Evolutionary conservation across 2,329 filamentous ascomycete genomes (phyloP).

Genomic region (Ophiostoma australiae): DNA sequence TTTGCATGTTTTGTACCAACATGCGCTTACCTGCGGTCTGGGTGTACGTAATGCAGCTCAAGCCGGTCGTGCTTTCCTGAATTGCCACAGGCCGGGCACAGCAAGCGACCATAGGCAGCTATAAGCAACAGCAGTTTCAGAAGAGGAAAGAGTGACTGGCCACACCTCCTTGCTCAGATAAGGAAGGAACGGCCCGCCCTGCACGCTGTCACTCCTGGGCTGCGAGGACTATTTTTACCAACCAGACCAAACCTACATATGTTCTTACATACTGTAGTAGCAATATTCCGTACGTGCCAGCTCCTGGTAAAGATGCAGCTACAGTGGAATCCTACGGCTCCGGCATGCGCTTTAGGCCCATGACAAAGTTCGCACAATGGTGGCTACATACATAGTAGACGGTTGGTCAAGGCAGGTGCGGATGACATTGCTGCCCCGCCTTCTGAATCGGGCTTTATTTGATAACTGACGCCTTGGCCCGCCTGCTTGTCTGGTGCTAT

Average conservation of each 20-base stretch:
- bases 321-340: neutral
- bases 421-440: conserved; percentile 10
- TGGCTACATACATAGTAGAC: neutral
- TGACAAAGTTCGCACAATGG: neutral
- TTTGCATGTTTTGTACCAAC: neutral
- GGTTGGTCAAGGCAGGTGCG: conserved; percentile 4
- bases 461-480: neutral
- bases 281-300: neutral
- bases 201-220: neutral
- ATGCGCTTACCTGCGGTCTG: neutral
- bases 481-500: neutral
- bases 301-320: neutral
- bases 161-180: neutral
- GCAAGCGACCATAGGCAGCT: neutral
- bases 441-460: conserved; percentile 6
- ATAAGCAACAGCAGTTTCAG: neutral
- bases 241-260: neutral
- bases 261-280: neutral
- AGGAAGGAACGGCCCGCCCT: neutral
- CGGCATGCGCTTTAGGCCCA: neutral
- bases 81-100: neutral
- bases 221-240: neutral
- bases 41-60: neutral
- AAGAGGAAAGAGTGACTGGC: neutral
- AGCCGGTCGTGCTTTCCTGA: neutral